A percentile compares a stretch with the other conserved stretches of the same genome.
Conservation (phyloP, 768 basidiomycete genomes). For the Aureoboletus auriporus region DNA sequence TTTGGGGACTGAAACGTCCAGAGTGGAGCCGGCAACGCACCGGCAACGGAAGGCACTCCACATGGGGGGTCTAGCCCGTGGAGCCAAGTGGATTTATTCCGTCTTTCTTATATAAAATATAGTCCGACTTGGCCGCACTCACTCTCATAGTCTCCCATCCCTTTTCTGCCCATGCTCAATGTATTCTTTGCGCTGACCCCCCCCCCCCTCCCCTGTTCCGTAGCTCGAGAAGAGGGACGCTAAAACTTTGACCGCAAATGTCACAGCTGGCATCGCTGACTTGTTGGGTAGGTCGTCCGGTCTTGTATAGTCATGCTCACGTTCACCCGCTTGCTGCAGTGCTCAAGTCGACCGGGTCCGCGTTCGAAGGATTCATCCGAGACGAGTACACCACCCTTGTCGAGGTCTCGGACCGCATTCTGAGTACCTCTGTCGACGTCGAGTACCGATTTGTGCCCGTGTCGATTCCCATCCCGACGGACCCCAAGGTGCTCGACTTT, state of each 20-base stretch:
- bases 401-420: constrained; percentile 83
- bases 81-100: constrained; percentile 10
- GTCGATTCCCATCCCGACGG: constrained; percentile 42
- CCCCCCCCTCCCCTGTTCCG: background rate
- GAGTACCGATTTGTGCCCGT: constrained; percentile 59
- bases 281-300: constrained; percentile 57
- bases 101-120: constrained; percentile 13
- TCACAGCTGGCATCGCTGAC: constrained; percentile 72
- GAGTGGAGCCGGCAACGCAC: constrained; percentile 19
- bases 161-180: background rate
- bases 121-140: background rate
- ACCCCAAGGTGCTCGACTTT: constrained; percentile 53
- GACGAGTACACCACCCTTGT: constrained; percentile 88
- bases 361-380: constrained; percentile 74
- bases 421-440: constrained; percentile 84
- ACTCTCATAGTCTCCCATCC: background rate
- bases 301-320: background rate
- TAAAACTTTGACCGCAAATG: constrained; percentile 54
- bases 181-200: background rate
- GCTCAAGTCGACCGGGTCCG: constrained; percentile 85
- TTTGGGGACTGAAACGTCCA: constrained; percentile 4
- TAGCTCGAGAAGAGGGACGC: constrained; percentile 71
- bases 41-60: constrained; percentile 15
- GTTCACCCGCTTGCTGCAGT: constrained; percentile 40
- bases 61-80: constrained; percentile 20